Percentiles rank a stretch among this genome's conserved stretches.
Conservation (phyloP, 2,329 filamentous ascomycete genomes). For the Ceratocystis alfenasii region DNA sequence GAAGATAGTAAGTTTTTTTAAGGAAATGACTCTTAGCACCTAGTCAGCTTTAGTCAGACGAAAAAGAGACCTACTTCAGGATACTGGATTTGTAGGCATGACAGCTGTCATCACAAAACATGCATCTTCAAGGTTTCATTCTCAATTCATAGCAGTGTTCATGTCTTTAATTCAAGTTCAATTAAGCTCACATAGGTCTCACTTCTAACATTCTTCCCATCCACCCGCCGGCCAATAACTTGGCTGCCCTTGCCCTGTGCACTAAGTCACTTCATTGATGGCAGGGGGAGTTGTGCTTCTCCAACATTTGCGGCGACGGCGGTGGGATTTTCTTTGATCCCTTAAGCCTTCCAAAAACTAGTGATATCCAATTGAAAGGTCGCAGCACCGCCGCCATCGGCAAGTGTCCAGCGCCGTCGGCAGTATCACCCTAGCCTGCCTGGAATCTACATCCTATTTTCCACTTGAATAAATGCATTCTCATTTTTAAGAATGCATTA, state of each 20-base stretch:
- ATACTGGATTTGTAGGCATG: too few species aligned
- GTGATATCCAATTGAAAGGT: neutral
- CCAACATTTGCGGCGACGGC: slow-evolving; percentile 2
- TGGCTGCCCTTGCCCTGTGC: slow-evolving; percentile 9
- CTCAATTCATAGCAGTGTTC: neutral
- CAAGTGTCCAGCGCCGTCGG: neutral
- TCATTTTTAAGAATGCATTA: neutral
- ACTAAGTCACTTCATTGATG: neutral
- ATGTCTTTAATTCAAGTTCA: neutral
- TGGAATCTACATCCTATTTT: neutral
- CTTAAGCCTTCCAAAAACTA: neutral
- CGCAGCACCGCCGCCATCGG: neutral
- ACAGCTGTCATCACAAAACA: too few species aligned
- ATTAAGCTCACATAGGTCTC: slow-evolving; percentile 11
- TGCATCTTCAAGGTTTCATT: too few species aligned
- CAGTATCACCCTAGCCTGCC: neutral
- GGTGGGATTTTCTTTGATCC: neutral
- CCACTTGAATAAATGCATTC: neutral
- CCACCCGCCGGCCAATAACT: neutral
- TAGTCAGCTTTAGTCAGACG: neutral
- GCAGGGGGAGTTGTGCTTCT: slow-evolving; percentile 4
- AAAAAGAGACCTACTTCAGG: neutral
- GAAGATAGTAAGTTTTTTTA: neutral
- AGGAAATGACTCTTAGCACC: neutral
- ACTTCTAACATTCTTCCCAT: neutral